A percentile compares a stretch with the other conserved stretches of the same genome.
Conservation (phyloP, 2,329 filamentous ascomycete genomes). For the Triangularia verruculosa region DNA sequence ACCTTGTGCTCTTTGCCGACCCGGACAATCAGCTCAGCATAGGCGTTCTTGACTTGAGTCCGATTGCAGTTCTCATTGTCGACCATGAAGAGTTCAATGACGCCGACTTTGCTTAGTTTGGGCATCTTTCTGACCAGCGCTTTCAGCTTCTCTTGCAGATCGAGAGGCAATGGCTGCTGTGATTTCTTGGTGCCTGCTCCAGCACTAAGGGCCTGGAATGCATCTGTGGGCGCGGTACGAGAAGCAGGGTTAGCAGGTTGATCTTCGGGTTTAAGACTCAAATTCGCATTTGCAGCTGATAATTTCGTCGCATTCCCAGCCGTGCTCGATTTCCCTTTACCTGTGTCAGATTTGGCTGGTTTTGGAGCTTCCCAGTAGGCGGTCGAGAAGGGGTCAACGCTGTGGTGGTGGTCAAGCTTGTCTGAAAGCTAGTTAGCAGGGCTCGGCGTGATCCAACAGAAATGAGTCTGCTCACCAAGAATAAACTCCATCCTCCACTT, state of each 20-base stretch:
- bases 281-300: neutral
- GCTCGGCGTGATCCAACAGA: neutral
- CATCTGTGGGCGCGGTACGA: constrained; percentile 23
- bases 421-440: constrained; percentile 36
- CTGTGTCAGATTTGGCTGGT: constrained; percentile 11
- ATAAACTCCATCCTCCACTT: constrained; percentile 74
- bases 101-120: constrained; percentile 65
- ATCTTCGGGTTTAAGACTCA: constrained; percentile 1
- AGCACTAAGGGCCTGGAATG: constrained; percentile 22
- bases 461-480: constrained; percentile 50
- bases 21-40: constrained; percentile 64
- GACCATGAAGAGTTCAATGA: constrained; percentile 73
- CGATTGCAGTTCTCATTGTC: constrained; percentile 69
- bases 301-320: constrained; percentile 17
- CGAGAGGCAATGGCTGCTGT: constrained; percentile 48
- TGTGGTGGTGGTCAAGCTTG: constrained; percentile 46
- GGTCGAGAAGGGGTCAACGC: constrained; percentile 81
- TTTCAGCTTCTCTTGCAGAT: constrained; percentile 65
- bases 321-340: constrained; percentile 9
- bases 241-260: constrained; percentile 17
- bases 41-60: constrained; percentile 66
- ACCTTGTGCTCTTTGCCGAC: constrained; percentile 60
- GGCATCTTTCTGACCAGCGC: constrained; percentile 58
- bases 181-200: constrained; percentile 27
- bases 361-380: constrained; percentile 67